These are phyloP conservation scores for Chlorella vulgaris DNA, from an alignment of 139 green algal genomes.

Conservation along the genomic window DNA sequence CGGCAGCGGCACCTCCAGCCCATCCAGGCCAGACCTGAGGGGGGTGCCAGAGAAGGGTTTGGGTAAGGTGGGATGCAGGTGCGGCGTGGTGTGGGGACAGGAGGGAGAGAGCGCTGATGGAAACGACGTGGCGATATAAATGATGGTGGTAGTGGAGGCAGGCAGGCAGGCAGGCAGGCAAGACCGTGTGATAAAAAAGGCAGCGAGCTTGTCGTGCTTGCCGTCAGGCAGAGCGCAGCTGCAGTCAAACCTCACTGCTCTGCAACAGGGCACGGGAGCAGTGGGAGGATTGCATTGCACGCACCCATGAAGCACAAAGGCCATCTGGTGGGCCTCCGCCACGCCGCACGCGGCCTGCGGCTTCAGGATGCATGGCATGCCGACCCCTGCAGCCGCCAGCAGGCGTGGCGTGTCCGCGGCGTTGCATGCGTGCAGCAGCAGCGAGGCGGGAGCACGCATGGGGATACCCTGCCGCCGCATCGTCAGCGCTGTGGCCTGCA, in stretches of 20 bases:
- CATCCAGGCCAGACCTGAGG: constrained; percentile 34
- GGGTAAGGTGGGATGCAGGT: neutral
- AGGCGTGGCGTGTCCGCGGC: neutral
- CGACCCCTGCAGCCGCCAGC: constrained; percentile 41
- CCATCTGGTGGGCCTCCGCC: constrained; percentile 75
- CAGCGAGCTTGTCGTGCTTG: too few species aligned
- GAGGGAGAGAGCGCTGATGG: too few species aligned
- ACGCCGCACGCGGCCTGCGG: constrained; percentile 73
- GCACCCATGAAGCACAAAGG: constrained; percentile 51
- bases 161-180: too few species aligned
- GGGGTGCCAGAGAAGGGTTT: neutral
- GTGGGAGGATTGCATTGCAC: neutral
- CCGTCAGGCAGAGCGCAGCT: too few species aligned
- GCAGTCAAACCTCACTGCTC: neutral
- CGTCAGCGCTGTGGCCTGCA: constrained; percentile 25
- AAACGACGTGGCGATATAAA: too few species aligned
- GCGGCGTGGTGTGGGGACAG: neutral
- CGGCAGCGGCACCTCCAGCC: constrained; percentile 56
- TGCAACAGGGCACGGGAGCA: neutral
- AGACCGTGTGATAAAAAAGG: too few species aligned
- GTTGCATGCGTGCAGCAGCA: neutral
- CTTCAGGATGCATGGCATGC: constrained; percentile 75
- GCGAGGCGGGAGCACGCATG: constrained; percentile 19
- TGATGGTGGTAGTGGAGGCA: too few species aligned
- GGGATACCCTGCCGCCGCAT: constrained; percentile 19